A percentile compares a stretch with the other conserved stretches of the same genome.
These are phyloP conservation scores for Camillea tinctor DNA, from an alignment of 2,329 filamentous ascomycete species.

Conservation along the genomic window DNA sequence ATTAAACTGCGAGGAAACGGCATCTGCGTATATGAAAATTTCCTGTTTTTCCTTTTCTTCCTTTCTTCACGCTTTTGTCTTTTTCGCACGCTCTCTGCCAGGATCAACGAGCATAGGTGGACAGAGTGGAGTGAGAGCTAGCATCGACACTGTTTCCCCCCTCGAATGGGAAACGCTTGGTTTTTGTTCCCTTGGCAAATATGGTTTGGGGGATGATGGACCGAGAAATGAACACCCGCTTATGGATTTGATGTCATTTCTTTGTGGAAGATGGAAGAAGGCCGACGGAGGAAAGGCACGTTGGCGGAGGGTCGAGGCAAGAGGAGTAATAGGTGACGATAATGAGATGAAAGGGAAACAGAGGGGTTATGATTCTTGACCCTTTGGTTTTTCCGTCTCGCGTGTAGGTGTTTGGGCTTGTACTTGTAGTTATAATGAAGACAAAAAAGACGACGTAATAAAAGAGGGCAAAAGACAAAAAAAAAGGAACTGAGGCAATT, in stretches of 20 bases:
- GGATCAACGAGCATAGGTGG: neutral
- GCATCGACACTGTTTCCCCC: neutral
- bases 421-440: slow-evolving; percentile 11
- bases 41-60: slow-evolving; percentile 2
- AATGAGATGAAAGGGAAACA: neutral
- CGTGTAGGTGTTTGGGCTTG: neutral
- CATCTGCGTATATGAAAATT: slow-evolving; percentile 7
- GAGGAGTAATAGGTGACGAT: neutral
- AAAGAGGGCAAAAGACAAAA: neutral
- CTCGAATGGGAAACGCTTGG: neutral
- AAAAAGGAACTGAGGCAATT: neutral
- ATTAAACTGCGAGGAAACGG: slow-evolving; percentile 11
- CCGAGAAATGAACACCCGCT: neutral
- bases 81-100: neutral
- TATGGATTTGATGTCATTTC: neutral
- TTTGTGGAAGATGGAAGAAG: neutral
- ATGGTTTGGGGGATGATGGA: neutral
- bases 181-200: neutral
- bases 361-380: no score
- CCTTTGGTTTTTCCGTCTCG: no score
- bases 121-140: neutral
- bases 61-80: slow-evolving; percentile 2
- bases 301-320: neutral
- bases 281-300: neutral
- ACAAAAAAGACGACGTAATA: neutral